Evolutionary conservation across 805 yeast genomes (phyloP), one percentile per base, ranked within the genome.

Genomic region (Wickerhamiella hasegawae): DNA sequence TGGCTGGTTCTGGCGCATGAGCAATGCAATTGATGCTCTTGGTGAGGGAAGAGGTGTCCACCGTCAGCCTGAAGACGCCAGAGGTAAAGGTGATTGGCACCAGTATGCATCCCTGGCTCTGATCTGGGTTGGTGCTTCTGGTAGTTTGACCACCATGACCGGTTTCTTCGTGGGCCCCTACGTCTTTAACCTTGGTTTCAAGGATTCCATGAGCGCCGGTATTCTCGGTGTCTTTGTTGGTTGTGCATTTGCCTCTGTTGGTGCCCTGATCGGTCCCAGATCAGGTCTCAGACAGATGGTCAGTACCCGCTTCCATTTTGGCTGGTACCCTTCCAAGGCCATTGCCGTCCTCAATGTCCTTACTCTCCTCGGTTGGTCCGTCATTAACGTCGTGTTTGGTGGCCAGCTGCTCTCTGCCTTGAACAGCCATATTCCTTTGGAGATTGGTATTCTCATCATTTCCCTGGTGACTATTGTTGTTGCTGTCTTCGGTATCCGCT

Each of bases 261-360:
- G 90, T 52, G 67, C 92, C 4, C 67, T 73, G 4, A 74, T 83
- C 83, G 95, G 95, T 3, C 93, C 95, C 1, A 65, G 83, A 39
- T 79, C 93, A 0, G 95, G 95, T 0, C 70, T 90, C 42, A 64
- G 95, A 48, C 93, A 83, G 50, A 78, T 83, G 84, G 85, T 82
- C 8, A 67, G 80, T 17, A 76, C 84, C 1, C 63, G 93, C 41
- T 81, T 67, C 45, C 59, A 81, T 31, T 83, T 82, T 52, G 95
- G 95, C 1, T 76, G 85, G 73, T 78, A 77, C 76, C 71, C 75
- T 44, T 84, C 83, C 27, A 76, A 78, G 53, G 60, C 80, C 36
- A 78, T 81, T 32, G 74, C 82, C 4, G 53, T 83, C 28, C 69
- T 78, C 27, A 69, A 81, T 31, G 71, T 79, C 39, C 54, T 79